Percentiles rank a stretch among this genome's conserved stretches.
phyloP scores from a whole-genome alignment of 2,329 filamentous ascomycete genomes.

The Aspergillus brunneoviolaceus region DNA sequence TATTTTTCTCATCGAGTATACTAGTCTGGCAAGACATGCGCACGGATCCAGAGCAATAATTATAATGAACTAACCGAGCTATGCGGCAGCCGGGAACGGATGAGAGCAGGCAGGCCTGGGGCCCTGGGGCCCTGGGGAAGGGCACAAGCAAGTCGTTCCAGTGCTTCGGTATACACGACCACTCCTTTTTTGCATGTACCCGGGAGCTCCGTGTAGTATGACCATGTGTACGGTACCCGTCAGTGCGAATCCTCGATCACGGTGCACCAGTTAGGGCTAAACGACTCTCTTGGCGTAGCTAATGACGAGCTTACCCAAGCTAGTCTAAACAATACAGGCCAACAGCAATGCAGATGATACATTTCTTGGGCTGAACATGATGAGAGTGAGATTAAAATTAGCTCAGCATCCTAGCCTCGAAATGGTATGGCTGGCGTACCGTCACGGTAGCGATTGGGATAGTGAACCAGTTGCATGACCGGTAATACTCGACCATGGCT shows the following conservation, averaged over 20 bases:
- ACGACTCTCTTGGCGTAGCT: not conserved
- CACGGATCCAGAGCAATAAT: slow-evolving; percentile 1
- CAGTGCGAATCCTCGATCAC: not conserved
- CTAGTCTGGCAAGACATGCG: slow-evolving; percentile 2
- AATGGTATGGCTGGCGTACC: not conserved
- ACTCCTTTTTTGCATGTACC: not conserved
- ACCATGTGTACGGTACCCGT: not conserved
- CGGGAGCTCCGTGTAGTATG: not conserved
- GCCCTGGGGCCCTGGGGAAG: not conserved
- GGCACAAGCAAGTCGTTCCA: slow-evolving; percentile 1
- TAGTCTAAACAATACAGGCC: not conserved
- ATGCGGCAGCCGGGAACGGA: slow-evolving; percentile 1
- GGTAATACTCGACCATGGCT: not conserved
- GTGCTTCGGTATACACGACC: not conserved
- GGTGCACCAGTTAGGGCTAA: not conserved
- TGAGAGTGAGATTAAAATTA: not conserved
- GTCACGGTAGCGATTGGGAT: not conserved
- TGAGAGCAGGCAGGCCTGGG: not conserved
- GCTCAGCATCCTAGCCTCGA: not conserved
- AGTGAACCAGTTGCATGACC: not conserved
- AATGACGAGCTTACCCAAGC: not conserved
- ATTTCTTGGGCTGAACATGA: not conserved
- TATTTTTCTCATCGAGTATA: not conserved
- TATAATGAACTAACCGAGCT: slow-evolving; percentile 3
- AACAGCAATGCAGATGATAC: not conserved